phyloP scores from a whole-genome alignment of 306 rosid species.

The Vicia sativa region DNA sequence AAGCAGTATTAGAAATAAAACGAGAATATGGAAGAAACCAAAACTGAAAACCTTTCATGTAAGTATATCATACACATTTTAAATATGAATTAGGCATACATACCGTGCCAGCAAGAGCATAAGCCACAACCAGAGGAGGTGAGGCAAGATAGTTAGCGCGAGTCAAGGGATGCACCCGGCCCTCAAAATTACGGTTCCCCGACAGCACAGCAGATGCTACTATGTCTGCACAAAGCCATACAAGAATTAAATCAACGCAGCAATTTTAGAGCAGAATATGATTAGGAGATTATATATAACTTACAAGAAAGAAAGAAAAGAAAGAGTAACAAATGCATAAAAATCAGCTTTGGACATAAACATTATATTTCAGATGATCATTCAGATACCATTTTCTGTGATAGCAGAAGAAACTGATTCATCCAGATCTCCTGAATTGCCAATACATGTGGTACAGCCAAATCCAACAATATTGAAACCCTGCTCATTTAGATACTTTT shows the following conservation, averaged over 20 bases:
- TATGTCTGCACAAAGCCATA: conserved; percentile 61
- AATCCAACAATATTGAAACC: conserved; percentile 93
- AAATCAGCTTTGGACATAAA: conserved; percentile 29
- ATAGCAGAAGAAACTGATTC: conserved; percentile 86
- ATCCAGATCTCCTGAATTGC: conserved; percentile 87
- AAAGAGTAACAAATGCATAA: background rate
- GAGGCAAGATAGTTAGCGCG: conserved; percentile 99
- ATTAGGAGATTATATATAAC: conserved; percentile 12
- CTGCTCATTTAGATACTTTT: conserved; percentile 75
- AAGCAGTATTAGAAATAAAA: conserved; percentile 16
- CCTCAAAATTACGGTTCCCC: conserved; percentile 97
- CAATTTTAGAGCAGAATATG: conserved; percentile 19
- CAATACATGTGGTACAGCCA: conserved; percentile 96
- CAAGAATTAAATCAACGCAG: conserved; percentile 22
- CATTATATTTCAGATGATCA: conserved; percentile 24
- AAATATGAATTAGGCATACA: conserved; percentile 24
- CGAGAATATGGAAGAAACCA: conserved; percentile 19
- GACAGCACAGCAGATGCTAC: conserved; percentile 94
- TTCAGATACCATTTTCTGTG: conserved; percentile 71
- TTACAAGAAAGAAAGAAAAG: background rate
- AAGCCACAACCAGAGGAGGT: conserved; percentile 94
- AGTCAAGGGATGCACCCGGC: conserved; percentile 96
- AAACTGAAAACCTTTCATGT: conserved; percentile 25
- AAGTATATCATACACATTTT: conserved; percentile 19
- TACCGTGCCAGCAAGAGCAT: conserved; percentile 99